Conservation (phyloP, 305 asterid genomes). For the Fraxinus angustifolia region DNA sequence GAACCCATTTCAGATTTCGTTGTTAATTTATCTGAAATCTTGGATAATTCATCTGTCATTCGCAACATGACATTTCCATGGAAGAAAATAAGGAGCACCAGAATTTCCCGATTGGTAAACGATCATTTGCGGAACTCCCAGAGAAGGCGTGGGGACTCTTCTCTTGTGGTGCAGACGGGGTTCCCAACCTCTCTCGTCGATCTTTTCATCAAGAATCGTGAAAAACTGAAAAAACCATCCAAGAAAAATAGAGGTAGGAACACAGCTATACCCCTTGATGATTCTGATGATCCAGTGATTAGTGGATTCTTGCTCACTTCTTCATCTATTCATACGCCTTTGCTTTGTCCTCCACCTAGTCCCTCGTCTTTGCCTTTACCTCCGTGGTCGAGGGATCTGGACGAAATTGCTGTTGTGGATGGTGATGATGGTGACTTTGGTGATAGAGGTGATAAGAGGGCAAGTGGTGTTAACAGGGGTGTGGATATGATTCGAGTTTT, state of each 20-base stretch:
- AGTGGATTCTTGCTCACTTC: conserved; percentile 1
- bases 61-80: conserved; percentile 53
- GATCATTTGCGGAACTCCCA: conserved; percentile 60
- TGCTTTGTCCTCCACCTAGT: neutral
- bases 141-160: conserved; percentile 60
- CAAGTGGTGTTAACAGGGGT: neutral
- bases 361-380: neutral
- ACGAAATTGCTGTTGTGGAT: neutral
- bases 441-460: conserved; percentile 7
- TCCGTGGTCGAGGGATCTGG: neutral
- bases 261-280: neutral
- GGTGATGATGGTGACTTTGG: neutral
- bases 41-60: neutral
- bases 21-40: neutral
- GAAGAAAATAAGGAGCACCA: conserved; percentile 54
- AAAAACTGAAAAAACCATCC: conserved; percentile 44
- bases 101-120: conserved; percentile 53
- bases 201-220: conserved; percentile 66
- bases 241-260: conserved; percentile 32
- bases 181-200: conserved; percentile 81
- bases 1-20: neutral
- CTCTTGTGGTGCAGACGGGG: conserved; percentile 73
- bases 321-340: neutral
- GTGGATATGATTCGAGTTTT: conserved; percentile 33
- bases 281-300: conserved; percentile 8